phyloP scores from a whole-genome alignment of 768 basidiomycete genomes.

The Cubamyces sp. region DNA sequence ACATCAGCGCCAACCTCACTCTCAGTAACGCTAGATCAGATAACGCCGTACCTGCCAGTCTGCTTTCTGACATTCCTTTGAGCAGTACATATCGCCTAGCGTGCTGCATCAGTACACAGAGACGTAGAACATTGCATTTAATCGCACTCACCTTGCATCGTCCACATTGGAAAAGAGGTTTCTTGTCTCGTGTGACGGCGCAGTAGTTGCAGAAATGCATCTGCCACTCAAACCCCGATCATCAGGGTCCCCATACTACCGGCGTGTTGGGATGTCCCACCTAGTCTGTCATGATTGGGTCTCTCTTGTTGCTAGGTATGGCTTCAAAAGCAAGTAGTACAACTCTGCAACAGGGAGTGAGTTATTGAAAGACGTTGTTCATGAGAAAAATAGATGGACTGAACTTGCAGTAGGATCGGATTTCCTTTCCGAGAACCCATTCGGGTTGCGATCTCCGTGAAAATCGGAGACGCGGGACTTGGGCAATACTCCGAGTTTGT shows the following conservation, averaged over 20 bases:
- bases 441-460: constrained; percentile 7
- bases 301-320: too few relatives aligned
- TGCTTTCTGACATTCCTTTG: constrained; percentile 31
- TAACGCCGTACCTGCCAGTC: constrained; percentile 31
- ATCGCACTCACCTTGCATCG: constrained; percentile 22
- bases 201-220: constrained; percentile 19
- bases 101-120: not conserved
- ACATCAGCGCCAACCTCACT: too few relatives aligned
- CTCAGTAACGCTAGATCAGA: too few relatives aligned
- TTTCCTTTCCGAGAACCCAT: not conserved
- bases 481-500: not conserved
- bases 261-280: too few relatives aligned
- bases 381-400: not conserved
- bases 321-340: too few relatives aligned
- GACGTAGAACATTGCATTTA: too few relatives aligned
- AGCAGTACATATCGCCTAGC: constrained; percentile 29
- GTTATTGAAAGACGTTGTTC: too few relatives aligned
- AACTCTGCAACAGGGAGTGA: too few relatives aligned
- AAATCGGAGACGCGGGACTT: constrained; percentile 4
- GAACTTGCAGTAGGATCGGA: not conserved
- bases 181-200: constrained; percentile 21
- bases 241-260: too few relatives aligned
- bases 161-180: constrained; percentile 19
- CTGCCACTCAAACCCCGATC: too few relatives aligned
- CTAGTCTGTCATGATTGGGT: too few relatives aligned